A percentile compares a stretch with the other conserved stretches of the same genome.
Conservation (phyloP, 805 yeast genomes). For the Yamadazyma philogaea region DNA sequence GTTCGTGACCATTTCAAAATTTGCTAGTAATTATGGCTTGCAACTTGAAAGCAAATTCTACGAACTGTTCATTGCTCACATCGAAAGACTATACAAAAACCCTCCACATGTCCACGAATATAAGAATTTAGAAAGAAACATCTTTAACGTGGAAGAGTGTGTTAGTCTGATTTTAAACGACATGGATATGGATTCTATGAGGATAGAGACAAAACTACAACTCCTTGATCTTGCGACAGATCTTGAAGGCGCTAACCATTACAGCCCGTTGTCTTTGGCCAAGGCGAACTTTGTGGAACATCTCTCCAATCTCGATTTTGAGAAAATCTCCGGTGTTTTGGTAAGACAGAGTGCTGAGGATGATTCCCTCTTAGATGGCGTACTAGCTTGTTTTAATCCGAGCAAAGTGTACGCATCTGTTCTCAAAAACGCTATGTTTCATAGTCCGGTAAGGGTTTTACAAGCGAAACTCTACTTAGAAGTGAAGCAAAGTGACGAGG, state of each 20-base stretch:
- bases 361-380: slow-evolving; percentile 2
- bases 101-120: slow-evolving; percentile 37
- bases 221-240: not conserved
- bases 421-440: slow-evolving; percentile 8
- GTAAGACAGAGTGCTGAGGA: slow-evolving; percentile 7
- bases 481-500: not conserved
- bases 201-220: not conserved
- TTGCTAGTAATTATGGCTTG: slow-evolving; percentile 1
- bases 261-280: not conserved
- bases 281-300: not conserved
- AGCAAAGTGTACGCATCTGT: not conserved
- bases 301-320: slow-evolving; percentile 1
- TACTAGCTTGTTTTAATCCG: not conserved
- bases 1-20: slow-evolving; percentile 7
- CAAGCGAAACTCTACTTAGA: slow-evolving; percentile 9
- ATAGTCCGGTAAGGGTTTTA: slow-evolving; percentile 7
- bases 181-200: not conserved
- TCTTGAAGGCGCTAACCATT: not conserved
- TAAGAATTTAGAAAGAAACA: slow-evolving; percentile 26
- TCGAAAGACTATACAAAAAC: slow-evolving; percentile 27
- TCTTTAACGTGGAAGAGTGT: slow-evolving; percentile 10
- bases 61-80: slow-evolving; percentile 19
- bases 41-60: slow-evolving; percentile 23
- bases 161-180: not conserved
- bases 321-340: slow-evolving; percentile 1